These are phyloP conservation scores for Candida chauliodis DNA, from an alignment of 805 yeast species.

Conservation along the genomic window DNA sequence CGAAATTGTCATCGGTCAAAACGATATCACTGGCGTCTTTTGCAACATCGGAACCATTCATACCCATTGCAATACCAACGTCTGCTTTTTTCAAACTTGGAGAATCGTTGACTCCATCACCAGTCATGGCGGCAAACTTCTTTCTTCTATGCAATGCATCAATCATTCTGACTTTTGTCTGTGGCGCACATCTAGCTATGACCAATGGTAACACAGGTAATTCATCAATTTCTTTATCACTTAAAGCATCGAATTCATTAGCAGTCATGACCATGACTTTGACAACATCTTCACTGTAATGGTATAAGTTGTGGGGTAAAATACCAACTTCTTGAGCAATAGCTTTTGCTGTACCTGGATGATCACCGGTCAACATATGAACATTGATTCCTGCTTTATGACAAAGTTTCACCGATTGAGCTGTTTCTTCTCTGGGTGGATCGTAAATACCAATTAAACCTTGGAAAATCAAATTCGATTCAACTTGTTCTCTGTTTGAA, in stretches of 20 bases:
- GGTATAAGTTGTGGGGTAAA: constrained; percentile 47
- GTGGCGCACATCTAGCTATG: constrained; percentile 40
- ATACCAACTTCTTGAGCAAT: constrained; percentile 82
- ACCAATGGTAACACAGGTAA: constrained; percentile 39
- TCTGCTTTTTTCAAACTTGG: constrained; percentile 75
- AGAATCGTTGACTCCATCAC: constrained; percentile 79
- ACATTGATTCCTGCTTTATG: constrained; percentile 76
- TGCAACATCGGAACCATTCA: constrained; percentile 79
- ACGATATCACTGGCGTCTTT: constrained; percentile 79
- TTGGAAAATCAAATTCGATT: constrained; percentile 50
- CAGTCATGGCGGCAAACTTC: constrained; percentile 40
- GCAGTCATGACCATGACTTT: constrained; percentile 37
- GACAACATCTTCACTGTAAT: constrained; percentile 31
- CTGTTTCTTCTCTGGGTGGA: constrained; percentile 73
- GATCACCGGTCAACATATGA: constrained; percentile 82
- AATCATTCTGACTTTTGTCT: constrained; percentile 40
- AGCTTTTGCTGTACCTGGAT: constrained; percentile 72
- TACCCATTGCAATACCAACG: constrained; percentile 82
- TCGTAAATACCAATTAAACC: constrained; percentile 79
- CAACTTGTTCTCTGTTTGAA: constrained; percentile 40
- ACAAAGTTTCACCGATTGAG: constrained; percentile 60
- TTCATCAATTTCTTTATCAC: constrained; percentile 30
- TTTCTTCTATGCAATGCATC: constrained; percentile 37
- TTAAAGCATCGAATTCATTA: constrained; percentile 29
- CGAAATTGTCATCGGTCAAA: constrained; percentile 67